Conservation (phyloP, 2,329 filamentous ascomycete genomes). For the Trichophyton rubrum region DNA sequence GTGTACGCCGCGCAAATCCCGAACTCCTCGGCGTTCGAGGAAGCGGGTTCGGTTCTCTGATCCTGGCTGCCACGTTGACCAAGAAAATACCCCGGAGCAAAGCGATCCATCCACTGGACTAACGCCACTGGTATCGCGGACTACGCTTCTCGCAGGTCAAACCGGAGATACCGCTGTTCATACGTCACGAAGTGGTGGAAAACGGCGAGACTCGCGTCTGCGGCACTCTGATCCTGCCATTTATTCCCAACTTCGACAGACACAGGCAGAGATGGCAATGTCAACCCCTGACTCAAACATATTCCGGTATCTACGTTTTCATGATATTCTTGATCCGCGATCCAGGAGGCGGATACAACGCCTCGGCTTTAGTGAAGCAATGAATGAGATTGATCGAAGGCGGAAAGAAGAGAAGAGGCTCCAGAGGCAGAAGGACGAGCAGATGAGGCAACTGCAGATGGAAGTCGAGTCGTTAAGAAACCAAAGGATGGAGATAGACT, state of each 20-base stretch:
- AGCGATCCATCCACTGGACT: conserved; percentile 7
- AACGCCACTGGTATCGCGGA: conserved; percentile 11
- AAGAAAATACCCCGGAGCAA: background rate
- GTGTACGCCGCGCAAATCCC: background rate
- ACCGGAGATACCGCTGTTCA: background rate
- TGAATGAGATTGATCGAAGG: conserved; percentile 33
- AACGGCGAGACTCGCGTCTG: conserved; percentile 3
- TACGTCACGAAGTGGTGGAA: background rate
- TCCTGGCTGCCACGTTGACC: background rate
- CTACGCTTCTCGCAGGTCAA: background rate
- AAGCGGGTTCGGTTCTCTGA: conserved; percentile 5
- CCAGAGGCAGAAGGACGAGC: conserved; percentile 21
- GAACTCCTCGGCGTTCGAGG: background rate
- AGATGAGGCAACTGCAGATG: conserved; percentile 19
- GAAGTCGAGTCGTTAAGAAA: conserved; percentile 17
- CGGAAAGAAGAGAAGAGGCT: conserved; percentile 21
- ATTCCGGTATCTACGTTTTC: conserved; percentile 30
- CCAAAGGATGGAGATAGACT: conserved; percentile 11
- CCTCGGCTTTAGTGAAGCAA: conserved; percentile 36
- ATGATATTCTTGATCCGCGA: conserved; percentile 32
- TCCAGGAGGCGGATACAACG: conserved; percentile 34
- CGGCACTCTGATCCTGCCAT: conserved; percentile 7
- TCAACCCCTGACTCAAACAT: conserved; percentile 3
- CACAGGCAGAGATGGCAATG: background rate
- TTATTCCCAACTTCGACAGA: background rate